Base-by-base conservation (phyloP, 768 basidiomycete species). In the Boletus sp. region DNA sequence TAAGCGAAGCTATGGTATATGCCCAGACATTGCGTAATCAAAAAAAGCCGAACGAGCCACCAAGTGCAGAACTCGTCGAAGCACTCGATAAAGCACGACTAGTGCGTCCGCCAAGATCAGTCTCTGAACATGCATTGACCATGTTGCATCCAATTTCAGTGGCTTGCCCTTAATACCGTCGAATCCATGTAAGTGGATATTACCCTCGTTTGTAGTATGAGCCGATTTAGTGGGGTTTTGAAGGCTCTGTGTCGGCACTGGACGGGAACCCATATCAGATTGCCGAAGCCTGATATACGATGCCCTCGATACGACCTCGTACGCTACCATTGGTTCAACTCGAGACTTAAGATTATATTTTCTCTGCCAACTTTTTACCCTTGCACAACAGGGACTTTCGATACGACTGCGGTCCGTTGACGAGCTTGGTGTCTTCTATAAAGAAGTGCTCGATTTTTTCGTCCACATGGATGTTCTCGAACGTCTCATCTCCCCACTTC, bases 171-270 rank as follows among this genome's bases (percentile, higher is more conserved):
- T n/a, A 69, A 70, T 33, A 65, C 60, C 3, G 62, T 64, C n/a
- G 77, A 78, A 61, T 72, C 72, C 0, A 71, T 77, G 75, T 77
- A 46, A 57, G 68, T 51, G 9, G 21, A 40, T 25, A 13, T 47
- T 29, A 51, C 27, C 30, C 17, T 27, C 19, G 7, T 40, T 23
- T 46, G n/a, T 19, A 10, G 10, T 40, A 25, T 29, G 9, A 29
- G 23, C 17, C 17, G 30, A 43, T 53, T 57, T 39, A 59, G 29
- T n/a, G 19, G 29, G 37, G 23, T 38, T 51, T 47, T 47, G 32
- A 51, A 77, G 77, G 67, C 63, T 76, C 6, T 78, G 77, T 53
- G 44, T 72, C 1, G 77, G 77, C 19, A 76, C 77, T 5, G 77
- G 76, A 11, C 70, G 76, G 29, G 62, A 62, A n/a, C 71, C 74